Conservation (phyloP, 371 early-diverging fungal species). For the Syncephalis plumigaleata region DNA sequence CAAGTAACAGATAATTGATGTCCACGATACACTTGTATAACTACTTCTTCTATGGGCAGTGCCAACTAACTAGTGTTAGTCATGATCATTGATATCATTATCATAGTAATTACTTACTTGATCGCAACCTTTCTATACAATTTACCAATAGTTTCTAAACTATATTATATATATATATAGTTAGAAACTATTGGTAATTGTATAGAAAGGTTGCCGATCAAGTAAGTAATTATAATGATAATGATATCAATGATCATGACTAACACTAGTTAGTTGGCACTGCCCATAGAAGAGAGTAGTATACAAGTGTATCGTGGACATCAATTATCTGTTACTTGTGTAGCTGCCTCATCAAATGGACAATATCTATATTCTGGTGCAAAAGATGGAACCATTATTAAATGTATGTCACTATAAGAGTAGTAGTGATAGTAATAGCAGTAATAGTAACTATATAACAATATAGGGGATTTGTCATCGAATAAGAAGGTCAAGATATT, state of each 20-base stretch:
- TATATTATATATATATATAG: neutral
- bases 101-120: neutral
- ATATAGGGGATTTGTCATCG: slow-evolving; percentile 34
- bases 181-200: neutral
- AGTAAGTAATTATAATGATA: neutral
- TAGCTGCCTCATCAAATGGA: slow-evolving; percentile 49
- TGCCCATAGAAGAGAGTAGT: slow-evolving; percentile 19
- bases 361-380: slow-evolving; percentile 65
- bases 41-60: slow-evolving; percentile 19
- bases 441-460: too few relatives aligned
- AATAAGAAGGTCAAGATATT: slow-evolving; percentile 37
- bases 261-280: slow-evolving; percentile 17
- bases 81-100: neutral
- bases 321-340: slow-evolving; percentile 56
- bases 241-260: neutral
- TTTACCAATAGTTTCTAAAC: neutral
- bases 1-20: slow-evolving; percentile 66
- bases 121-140: neutral
- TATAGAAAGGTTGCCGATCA: neutral
- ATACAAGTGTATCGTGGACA: slow-evolving; percentile 26
- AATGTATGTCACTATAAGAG: too few relatives aligned
- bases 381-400: slow-evolving; percentile 77
- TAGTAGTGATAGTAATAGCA: too few relatives aligned
- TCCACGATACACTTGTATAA: slow-evolving; percentile 14
- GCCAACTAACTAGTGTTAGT: slow-evolving; percentile 16